A percentile compares a stretch with the other conserved stretches of the same genome.
Conservation (phyloP, 306 rosid genomes). For the Prosopis cineraria region DNA sequence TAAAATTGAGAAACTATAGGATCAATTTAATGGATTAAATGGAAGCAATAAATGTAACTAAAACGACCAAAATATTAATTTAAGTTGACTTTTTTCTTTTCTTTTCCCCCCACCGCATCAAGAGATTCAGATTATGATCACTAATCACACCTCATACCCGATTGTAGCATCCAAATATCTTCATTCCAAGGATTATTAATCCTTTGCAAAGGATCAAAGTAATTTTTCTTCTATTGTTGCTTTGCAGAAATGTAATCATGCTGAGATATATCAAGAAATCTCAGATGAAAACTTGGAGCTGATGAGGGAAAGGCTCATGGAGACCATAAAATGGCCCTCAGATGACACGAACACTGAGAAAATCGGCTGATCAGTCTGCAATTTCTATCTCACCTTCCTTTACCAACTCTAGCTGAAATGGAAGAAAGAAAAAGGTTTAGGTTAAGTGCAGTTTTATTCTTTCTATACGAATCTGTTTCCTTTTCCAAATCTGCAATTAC, state of each 20-base stretch:
- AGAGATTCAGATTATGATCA: neutral
- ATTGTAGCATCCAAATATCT: neutral
- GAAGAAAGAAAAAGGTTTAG: neutral
- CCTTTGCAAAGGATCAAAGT: neutral
- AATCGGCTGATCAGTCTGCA: conserved; percentile 54
- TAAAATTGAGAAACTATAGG: neutral
- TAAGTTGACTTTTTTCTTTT: neutral
- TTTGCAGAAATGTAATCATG: conserved; percentile 90
- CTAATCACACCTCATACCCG: neutral
- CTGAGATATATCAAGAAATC: conserved; percentile 83
- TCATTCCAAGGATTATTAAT: neutral
- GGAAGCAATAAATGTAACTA: neutral
- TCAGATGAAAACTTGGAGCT: conserved; percentile 85
- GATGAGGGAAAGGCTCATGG: conserved; percentile 90
- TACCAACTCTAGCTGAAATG: conserved; percentile 41
- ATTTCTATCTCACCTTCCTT: conserved; percentile 2
- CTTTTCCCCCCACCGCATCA: neutral
- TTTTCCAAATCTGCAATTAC: neutral
- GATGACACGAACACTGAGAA: conserved; percentile 93
- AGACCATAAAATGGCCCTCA: conserved; percentile 98
- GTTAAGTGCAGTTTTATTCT: neutral
- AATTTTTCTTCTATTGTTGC: conserved; percentile 1
- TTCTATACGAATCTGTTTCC: neutral
- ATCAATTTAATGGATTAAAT: neutral
- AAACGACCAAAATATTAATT: neutral